A percentile compares a stretch with the other conserved stretches of the same genome.
Conservation (phyloP, 2,329 filamentous ascomycete genomes). For the Xylaria sp. region DNA sequence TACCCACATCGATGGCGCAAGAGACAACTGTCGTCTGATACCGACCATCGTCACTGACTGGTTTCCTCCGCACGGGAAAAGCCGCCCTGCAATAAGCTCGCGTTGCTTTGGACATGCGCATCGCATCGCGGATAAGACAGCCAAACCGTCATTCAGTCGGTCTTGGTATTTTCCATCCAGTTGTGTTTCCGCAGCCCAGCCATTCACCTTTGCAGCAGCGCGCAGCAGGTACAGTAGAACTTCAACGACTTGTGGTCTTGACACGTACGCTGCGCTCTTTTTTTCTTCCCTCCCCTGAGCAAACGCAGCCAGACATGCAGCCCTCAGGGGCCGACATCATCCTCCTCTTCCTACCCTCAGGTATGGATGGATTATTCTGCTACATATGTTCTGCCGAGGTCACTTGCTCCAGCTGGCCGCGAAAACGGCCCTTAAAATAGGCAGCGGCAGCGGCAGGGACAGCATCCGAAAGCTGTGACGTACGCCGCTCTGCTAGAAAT, state of each 20-base stretch:
- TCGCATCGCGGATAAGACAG: slow-evolving; percentile 10
- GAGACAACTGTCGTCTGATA: slow-evolving; percentile 30
- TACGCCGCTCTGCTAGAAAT: neutral
- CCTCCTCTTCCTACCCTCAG: neutral
- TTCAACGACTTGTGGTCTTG: neutral
- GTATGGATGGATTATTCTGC: neutral
- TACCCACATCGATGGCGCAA: slow-evolving; percentile 28
- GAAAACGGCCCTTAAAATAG: neutral
- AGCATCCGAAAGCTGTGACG: slow-evolving; percentile 23
- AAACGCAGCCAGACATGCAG: slow-evolving; percentile 13
- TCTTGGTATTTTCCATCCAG: neutral
- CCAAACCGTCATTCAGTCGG: neutral
- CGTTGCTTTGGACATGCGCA: slow-evolving; percentile 17
- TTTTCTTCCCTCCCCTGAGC: neutral
- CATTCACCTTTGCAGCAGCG: slow-evolving; percentile 1
- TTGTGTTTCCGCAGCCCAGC: neutral
- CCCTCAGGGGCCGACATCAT: slow-evolving; percentile 7
- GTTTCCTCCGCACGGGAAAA: slow-evolving; percentile 19
- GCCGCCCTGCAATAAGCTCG: slow-evolving; percentile 23
- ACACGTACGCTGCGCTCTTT: slow-evolving; percentile 11
- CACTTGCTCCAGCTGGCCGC: neutral
- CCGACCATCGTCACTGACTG: slow-evolving; percentile 7
- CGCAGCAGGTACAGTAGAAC: neutral
- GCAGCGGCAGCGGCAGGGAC: slow-evolving; percentile 6
- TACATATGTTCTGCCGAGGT: neutral